phyloP scores from a whole-genome alignment of 2,329 filamentous ascomycete species.

The Talaromyces sp. region DNA sequence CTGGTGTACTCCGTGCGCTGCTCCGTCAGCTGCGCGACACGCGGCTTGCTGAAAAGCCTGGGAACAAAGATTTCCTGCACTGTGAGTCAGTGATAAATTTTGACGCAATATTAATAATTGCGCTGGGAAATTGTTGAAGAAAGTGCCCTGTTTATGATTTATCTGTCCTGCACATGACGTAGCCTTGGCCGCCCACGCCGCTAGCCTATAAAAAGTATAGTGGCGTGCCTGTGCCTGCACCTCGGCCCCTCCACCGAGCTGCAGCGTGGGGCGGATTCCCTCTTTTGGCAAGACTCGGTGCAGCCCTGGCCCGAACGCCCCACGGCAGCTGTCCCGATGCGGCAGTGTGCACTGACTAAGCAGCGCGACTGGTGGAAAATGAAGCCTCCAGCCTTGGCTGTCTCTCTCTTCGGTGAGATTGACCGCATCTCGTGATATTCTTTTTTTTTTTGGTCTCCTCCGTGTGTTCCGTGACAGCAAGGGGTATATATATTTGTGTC shows the following conservation, averaged over 20 bases:
- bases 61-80: no score
- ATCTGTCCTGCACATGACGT: not conserved
- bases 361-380: not conserved
- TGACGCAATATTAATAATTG: no score
- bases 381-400: not conserved
- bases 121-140: no score
- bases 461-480: not conserved
- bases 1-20: no score
- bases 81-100: no score
- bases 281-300: not conserved
- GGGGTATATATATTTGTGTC: not conserved
- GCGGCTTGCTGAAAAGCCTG: no score
- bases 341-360: not conserved
- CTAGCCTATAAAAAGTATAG: not conserved
- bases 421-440: not conserved
- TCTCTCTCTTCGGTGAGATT: not conserved
- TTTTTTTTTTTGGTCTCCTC: not conserved
- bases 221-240: not conserved
- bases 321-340: not conserved
- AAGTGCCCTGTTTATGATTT: no score
- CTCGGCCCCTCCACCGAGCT: not conserved
- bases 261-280: not conserved
- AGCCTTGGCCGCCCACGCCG: not conserved
- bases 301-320: not conserved
- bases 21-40: no score